Base-by-base conservation (phyloP, 257 asterid species). In the Przewalskia tangutica region DNA sequence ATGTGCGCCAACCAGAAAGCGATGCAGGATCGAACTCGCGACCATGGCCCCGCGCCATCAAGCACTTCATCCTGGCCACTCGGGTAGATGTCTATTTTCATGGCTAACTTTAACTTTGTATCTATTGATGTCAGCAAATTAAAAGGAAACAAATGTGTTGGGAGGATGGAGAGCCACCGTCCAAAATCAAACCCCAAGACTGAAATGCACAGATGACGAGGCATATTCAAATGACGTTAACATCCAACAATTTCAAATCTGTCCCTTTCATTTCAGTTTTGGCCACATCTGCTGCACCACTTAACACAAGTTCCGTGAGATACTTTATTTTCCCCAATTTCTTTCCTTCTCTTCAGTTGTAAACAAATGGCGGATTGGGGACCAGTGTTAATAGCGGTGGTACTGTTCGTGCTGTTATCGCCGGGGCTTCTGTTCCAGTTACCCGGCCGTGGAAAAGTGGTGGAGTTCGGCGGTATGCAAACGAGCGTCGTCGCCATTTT, bases 361-460 rank as follows among this genome's bases (percentile, higher is more conserved):
- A 10, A 42, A 8, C 7, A 1, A 48, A 73, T 73, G 79, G 79
- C 79, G 7, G 79, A 73, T 48, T 73, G 79, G 79, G 79, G 79
- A 73, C 79, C 79, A 2, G 79, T 73, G 58, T 48, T 73, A 32
- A 73, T 73, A 73, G 79, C 79, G 13, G 79, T 73, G 79, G 79
- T 73, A 3, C 44, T 73, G 60, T 73, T 73, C 79, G 79, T 73
- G 20, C 79, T 73, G 0, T 23, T 73, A 73, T 48, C 79, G 10
- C 79, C 79, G 6, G 79, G 79, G 20, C 60, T 73, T 10, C 38
- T 73, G 60, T 73, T 73, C 18, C 60, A 73, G 44, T 48, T 73
- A 3, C 79, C 79, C 2, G 58, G 79, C 60, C 60, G 60, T 6
- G 79, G 79, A 20, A 73, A 12, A 48, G 79, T 73, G 20, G 79